Base-by-base conservation (phyloP, 2,329 filamentous ascomycete species). In the Penicillium sp. region DNA sequence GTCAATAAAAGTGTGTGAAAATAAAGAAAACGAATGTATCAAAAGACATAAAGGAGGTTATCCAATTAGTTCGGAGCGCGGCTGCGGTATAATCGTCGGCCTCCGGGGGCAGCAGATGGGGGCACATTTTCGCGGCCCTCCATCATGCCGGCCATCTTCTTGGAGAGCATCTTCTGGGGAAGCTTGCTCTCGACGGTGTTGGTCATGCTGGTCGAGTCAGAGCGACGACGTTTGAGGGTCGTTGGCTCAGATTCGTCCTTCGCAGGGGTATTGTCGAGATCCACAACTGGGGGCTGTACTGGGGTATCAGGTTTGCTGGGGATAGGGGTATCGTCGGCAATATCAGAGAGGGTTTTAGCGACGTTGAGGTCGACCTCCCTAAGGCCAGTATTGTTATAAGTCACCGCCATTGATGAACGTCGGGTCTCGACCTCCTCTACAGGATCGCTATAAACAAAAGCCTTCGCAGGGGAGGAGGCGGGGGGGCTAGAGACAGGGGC, bases 321-420 rank as follows among this genome's bases (percentile, higher is more conserved):
- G 29, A 50, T 31, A 35, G 52, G 11, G 2, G 19, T 43, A 19
- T 64, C 60, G 5, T 62, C 64, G 22, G 59, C 62, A 7, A 57
- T 49, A 49, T 60, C 68, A 67, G 49, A 64, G 57, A 63, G 61
- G 59, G 66, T 70, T 68, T 65, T 74, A 61, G 70, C 73, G 66
- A 79, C 74, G 69, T 80, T 80, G 66, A 79, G 65, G 72, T 83
- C 78, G 76, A 82, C 74, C 76, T 83, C 79, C 74, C 79, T 79
- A 70, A 82, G 74, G 62, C 78, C 74, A 62, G 66, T 67, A 65
- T 74, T 77, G 69, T 74, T 74, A 59, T 70, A 69, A 51, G 65
- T 68, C 55, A 63, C 58, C 58, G 62, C 59, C 56, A 65, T 63
- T 51, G 70, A 63, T 44, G 69, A 58, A 63, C 66, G 63, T 52